These are phyloP conservation scores for Coemansia erecta DNA, from an alignment of 192 early-diverging fungal genomes.

Conservation along the genomic window DNA sequence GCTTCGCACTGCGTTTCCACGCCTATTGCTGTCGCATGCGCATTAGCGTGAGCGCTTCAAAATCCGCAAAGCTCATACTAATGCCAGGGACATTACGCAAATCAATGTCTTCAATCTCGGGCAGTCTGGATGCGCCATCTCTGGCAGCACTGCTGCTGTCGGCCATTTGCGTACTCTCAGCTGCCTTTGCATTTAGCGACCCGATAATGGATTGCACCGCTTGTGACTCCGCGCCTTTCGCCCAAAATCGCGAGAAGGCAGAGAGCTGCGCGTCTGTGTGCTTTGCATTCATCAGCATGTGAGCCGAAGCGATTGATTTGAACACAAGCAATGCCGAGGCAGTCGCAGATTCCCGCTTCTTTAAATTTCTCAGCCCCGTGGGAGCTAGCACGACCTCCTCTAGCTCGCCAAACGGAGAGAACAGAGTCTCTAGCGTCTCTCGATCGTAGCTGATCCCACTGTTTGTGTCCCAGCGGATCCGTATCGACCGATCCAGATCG, in stretches of 20 bases:
- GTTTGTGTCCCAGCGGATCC: conserved; percentile 28
- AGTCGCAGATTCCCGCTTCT: conserved; percentile 2
- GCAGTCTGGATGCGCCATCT: conserved; percentile 1
- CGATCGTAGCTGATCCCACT: neutral
- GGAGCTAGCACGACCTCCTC: conserved; percentile 48
- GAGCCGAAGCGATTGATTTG: conserved; percentile 32
- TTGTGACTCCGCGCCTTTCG: conserved; percentile 23
- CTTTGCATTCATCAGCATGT: conserved; percentile 31
- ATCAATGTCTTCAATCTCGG: conserved; percentile 29
- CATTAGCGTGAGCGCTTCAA: conserved; percentile 47
- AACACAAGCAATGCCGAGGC: conserved; percentile 41
- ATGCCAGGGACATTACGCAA: conserved; percentile 27
- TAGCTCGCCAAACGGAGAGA: conserved; percentile 32
- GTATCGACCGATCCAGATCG: conserved; percentile 36
- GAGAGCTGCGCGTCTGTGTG: conserved; percentile 3
- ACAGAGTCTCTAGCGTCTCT: conserved; percentile 18
- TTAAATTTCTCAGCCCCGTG: conserved; percentile 7
- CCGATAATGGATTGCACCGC: conserved; percentile 15
- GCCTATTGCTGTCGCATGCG: conserved; percentile 33
- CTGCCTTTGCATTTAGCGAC: no score
- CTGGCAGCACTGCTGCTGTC: neutral
- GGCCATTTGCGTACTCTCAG: neutral
- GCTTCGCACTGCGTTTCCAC: no score
- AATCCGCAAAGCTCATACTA: conserved; percentile 33
- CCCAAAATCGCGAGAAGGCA: conserved; percentile 33